Evolutionary conservation across 495 filamentous ascomycete genomes (phyloP).

Genomic region (Platismatia glauca): DNA sequence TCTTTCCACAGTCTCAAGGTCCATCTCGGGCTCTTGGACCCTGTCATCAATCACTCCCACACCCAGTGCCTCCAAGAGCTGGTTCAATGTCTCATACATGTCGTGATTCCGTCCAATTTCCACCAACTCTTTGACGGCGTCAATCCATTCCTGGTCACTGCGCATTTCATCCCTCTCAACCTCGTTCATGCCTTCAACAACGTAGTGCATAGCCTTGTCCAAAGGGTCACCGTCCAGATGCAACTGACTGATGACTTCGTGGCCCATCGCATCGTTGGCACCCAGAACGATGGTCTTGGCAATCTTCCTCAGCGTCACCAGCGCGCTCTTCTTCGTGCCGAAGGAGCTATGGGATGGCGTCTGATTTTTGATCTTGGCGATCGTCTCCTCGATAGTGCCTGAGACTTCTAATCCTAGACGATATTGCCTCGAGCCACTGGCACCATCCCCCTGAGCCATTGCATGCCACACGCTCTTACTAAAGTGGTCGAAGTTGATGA

Average conservation of each 20-base stretch:
- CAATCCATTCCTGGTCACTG: constrained; percentile 1
- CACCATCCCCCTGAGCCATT: background rate
- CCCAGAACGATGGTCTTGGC: background rate
- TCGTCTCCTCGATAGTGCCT: background rate
- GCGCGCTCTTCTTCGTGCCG: constrained; percentile 5
- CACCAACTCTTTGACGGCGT: constrained; percentile 2
- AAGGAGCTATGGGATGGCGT: constrained; percentile 6
- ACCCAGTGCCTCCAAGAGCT: background rate
- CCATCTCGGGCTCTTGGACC: background rate
- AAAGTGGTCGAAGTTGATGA: background rate
- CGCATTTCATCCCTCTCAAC: constrained; percentile 3
- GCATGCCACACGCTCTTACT: constrained; percentile 2
- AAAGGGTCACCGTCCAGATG: background rate
- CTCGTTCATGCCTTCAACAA: constrained; percentile 3
- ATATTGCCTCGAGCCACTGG: constrained; percentile 4
- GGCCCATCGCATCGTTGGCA: background rate
- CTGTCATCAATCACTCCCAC: too few relatives aligned
- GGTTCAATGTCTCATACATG: constrained; percentile 2
- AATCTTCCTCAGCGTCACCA: constrained; percentile 1
- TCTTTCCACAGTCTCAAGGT: background rate
- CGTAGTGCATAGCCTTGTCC: constrained; percentile 7
- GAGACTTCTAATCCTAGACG: background rate
- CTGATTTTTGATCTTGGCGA: background rate
- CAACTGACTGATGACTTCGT: background rate
- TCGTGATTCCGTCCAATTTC: background rate